phyloP scores from a whole-genome alignment of 495 filamentous ascomycete genomes.

The Penicillium cataractarum region DNA sequence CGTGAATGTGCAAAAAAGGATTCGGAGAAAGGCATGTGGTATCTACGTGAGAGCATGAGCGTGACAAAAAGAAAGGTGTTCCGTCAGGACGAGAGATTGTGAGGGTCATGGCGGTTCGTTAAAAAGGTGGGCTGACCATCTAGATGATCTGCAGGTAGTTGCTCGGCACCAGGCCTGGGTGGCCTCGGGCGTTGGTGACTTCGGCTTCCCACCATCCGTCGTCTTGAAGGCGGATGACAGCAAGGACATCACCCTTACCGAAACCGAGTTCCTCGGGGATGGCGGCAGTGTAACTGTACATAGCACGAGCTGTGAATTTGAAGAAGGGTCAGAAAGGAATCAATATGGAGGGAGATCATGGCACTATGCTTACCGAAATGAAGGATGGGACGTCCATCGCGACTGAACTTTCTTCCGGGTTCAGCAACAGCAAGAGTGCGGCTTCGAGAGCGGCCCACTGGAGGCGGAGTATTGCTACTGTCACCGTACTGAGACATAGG shows the following conservation, averaged over 20 bases:
- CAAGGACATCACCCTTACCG: slow-evolving; percentile 86
- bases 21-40: slow-evolving; percentile 25
- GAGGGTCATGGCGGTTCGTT: slow-evolving; percentile 34
- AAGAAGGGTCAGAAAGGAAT: slow-evolving; percentile 17
- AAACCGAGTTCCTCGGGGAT: slow-evolving; percentile 96
- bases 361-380: slow-evolving; percentile 77
- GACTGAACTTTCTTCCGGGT: slow-evolving; percentile 70
- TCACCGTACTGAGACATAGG: slow-evolving; percentile 67
- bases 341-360: not conserved
- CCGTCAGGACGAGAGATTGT: slow-evolving; percentile 28
- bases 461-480: slow-evolving; percentile 51
- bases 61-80: slow-evolving; percentile 28
- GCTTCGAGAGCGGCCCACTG: slow-evolving; percentile 66
- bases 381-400: slow-evolving; percentile 84
- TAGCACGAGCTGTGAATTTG: slow-evolving; percentile 69
- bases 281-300: slow-evolving; percentile 92
- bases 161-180: slow-evolving; percentile 88
- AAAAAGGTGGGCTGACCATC: slow-evolving; percentile 22
- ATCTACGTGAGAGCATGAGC: slow-evolving; percentile 34
- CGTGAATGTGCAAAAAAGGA: slow-evolving; percentile 29
- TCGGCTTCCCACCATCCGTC: slow-evolving; percentile 99
- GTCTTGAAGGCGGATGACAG: slow-evolving; percentile 90
- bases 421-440: slow-evolving; percentile 71
- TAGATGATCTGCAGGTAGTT: slow-evolving; percentile 83
- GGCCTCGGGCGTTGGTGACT: slow-evolving; percentile 73